phyloP scores from a whole-genome alignment of 176 grass and related monocot genomes.

The Panicum miliaceum region DNA sequence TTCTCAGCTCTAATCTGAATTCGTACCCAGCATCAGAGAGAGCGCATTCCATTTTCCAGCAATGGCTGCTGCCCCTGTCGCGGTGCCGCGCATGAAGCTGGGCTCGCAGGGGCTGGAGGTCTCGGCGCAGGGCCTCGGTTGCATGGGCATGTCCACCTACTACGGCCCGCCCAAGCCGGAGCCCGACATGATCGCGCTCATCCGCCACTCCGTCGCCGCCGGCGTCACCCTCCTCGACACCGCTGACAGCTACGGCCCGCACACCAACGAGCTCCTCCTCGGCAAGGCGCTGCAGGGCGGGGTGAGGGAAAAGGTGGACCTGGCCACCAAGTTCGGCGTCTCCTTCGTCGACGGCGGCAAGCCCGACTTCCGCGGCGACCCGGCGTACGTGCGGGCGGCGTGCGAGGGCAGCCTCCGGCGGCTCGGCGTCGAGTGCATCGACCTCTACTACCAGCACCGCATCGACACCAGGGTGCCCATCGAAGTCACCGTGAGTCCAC shows the following conservation, averaged over 20 bases:
- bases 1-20: no score
- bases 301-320: slow-evolving; percentile 58
- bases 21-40: no score
- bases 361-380: slow-evolving; percentile 44
- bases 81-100: slow-evolving; percentile 63
- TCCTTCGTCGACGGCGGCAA: slow-evolving; percentile 17
- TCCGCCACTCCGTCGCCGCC: slow-evolving; percentile 68
- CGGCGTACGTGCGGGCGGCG: slow-evolving; percentile 61
- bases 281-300: slow-evolving; percentile 66
- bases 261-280: slow-evolving; percentile 80
- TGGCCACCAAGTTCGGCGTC: slow-evolving; percentile 71
- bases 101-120: slow-evolving; percentile 83
- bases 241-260: slow-evolving; percentile 80
- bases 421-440: slow-evolving; percentile 58
- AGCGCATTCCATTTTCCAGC: no score
- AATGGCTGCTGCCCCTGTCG: slow-evolving; percentile 13
- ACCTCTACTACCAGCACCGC: slow-evolving; percentile 79
- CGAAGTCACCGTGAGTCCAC: slow-evolving; percentile 62
- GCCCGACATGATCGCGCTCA: slow-evolving; percentile 69
- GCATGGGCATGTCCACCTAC: slow-evolving; percentile 80
- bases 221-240: slow-evolving; percentile 85
- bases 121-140: slow-evolving; percentile 76
- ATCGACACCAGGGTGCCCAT: slow-evolving; percentile 64
- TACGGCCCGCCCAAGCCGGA: slow-evolving; percentile 75
- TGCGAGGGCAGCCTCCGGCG: slow-evolving; percentile 62